These are phyloP conservation scores for Argentina anserina DNA, from an alignment of 306 rosid species.

Conservation along the genomic window DNA sequence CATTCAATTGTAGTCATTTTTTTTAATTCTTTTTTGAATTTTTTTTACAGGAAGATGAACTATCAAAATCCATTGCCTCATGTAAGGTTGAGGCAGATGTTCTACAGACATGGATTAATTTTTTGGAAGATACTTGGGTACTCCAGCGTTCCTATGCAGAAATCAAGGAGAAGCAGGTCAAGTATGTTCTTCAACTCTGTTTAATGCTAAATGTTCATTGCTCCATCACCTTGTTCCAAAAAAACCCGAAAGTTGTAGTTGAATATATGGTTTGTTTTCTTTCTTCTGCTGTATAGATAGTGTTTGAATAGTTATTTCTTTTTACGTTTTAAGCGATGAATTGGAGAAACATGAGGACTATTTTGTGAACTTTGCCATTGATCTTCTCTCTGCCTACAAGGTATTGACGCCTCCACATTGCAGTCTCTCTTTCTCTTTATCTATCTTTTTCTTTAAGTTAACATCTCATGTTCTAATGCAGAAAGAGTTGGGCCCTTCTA, in stretches of 20 bases:
- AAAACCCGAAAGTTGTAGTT: background rate
- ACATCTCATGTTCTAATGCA: constrained; percentile 38
- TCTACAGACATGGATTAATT: constrained; percentile 79
- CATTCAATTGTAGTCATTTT: background rate
- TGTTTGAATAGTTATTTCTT: constrained; percentile 14
- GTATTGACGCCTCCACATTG: constrained; percentile 32
- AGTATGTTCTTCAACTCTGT: constrained; percentile 49
- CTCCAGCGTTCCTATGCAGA: constrained; percentile 67
- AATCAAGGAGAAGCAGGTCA: constrained; percentile 65
- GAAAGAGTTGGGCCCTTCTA: constrained; percentile 85
- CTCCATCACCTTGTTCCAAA: constrained; percentile 7
- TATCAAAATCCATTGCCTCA: constrained; percentile 65
- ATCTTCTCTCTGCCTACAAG: constrained; percentile 80
- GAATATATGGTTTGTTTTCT: background rate
- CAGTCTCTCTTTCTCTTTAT: background rate
- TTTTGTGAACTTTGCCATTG: constrained; percentile 66
- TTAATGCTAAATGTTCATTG: constrained; percentile 21
- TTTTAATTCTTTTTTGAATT: background rate
- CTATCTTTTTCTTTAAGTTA: background rate
- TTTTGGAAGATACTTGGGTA: constrained; percentile 96
- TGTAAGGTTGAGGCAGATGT: constrained; percentile 76
- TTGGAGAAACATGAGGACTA: constrained; percentile 83
- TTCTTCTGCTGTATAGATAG: constrained; percentile 15
- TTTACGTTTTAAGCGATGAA: constrained; percentile 63
- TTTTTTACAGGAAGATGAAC: constrained; percentile 80